A percentile compares a stretch with the other conserved stretches of the same genome.
phyloP scores from a whole-genome alignment of 345 rosid species.

The Cardamine chenopodiifolia region DNA sequence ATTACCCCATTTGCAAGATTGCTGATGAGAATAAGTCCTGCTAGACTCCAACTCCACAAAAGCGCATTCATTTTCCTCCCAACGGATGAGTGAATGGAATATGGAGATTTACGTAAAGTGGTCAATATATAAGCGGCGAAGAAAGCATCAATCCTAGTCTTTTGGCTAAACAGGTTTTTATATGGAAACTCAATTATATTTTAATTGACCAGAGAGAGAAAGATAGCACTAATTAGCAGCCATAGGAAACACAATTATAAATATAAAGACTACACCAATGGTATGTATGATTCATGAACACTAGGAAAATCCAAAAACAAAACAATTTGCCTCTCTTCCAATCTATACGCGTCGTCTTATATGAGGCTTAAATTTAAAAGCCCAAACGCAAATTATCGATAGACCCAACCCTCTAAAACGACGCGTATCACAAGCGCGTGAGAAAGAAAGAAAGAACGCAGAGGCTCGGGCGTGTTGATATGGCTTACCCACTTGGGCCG shows the following conservation, averaged over 20 bases:
- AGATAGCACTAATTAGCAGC: too few relatives aligned
- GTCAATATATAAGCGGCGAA: not conserved
- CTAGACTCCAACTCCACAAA: conserved; percentile 32
- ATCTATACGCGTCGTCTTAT: not conserved
- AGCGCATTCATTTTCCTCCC: conserved; percentile 17
- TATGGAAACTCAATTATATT: not conserved
- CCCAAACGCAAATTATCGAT: not conserved
- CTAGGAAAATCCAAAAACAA: not conserved
- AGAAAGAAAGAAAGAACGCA: not conserved
- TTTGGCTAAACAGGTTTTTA: not conserved
- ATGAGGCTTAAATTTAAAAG: not conserved
- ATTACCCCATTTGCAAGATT: conserved; percentile 19
- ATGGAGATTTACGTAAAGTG: not conserved
- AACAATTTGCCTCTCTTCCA: not conserved
- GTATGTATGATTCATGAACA: too few relatives aligned
- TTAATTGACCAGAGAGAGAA: not conserved
- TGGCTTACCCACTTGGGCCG: not conserved
- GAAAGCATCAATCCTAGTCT: conserved; percentile 10
- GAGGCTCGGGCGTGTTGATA: not conserved
- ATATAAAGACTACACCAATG: too few relatives aligned
- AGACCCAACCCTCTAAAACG: not conserved
- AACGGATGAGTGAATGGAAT: not conserved
- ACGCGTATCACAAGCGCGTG: not conserved
- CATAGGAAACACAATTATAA: too few relatives aligned
- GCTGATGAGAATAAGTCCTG: conserved; percentile 27